Conservation (phyloP, 768 basidiomycete species). For the Hortiboletus flavorubellus region DNA sequence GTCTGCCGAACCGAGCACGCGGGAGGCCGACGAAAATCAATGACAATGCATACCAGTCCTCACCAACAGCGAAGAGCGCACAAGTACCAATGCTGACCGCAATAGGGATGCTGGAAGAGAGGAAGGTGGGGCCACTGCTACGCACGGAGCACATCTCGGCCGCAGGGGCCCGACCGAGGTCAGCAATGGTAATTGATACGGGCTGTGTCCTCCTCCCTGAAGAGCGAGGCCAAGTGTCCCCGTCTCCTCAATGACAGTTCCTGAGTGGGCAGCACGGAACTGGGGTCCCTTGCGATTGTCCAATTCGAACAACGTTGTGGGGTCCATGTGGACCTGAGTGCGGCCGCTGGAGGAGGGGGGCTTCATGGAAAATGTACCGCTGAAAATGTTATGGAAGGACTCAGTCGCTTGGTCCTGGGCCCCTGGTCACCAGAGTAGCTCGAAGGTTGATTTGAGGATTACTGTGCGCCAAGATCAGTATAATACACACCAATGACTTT, state of each 20-base stretch:
- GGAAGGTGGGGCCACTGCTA: not conserved
- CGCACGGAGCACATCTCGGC: slow-evolving; percentile 2
- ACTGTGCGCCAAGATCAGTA: too few relatives aligned
- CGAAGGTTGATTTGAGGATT: too few relatives aligned
- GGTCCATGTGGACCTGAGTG: slow-evolving; percentile 12
- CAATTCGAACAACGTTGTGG: slow-evolving; percentile 16
- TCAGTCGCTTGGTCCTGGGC: slow-evolving; percentile 22
- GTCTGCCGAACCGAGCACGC: slow-evolving; percentile 23
- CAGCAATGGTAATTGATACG: not conserved
- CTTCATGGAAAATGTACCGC: not conserved
- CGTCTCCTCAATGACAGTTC: not conserved
- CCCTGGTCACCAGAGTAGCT: too few relatives aligned
- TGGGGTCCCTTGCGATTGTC: not conserved
- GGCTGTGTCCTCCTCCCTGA: not conserved
- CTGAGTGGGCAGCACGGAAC: not conserved
- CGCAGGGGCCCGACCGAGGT: not conserved
- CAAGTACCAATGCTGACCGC: slow-evolving; percentile 18
- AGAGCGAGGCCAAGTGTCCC: slow-evolving; percentile 8
- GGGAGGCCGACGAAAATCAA: slow-evolving; percentile 30
- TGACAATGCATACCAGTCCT: slow-evolving; percentile 26
- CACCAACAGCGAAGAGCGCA: slow-evolving; percentile 12
- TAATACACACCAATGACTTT: too few relatives aligned
- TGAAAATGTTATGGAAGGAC: not conserved
- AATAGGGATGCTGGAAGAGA: slow-evolving; percentile 22
- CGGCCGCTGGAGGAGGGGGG: not conserved